Evolutionary conservation across 208 protist species (phyloP), one percentile per base, ranked within the genome.

Genomic region (Acanthamoeba culbertsoni): DNA sequence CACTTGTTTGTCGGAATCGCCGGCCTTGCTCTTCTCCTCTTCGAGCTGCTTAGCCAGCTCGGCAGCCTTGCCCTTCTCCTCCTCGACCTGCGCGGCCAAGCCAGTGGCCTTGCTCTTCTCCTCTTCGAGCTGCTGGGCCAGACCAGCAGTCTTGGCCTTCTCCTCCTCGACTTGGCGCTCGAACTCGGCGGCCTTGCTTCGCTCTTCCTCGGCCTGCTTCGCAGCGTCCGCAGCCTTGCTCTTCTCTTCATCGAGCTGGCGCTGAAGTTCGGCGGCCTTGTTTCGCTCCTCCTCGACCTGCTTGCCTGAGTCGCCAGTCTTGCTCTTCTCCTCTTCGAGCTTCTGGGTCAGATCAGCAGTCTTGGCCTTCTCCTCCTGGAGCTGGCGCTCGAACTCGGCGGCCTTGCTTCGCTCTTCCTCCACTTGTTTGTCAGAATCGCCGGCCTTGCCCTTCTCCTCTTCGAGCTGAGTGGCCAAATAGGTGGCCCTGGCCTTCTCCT

Each of bases 341-440:
- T 82, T 37, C 71, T 82, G 28, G 71, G 71, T 31, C 0, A 20
- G 26, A 26, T 79, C 68, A 5, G 68, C 40, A 37, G 68, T 42
- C 33, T 48, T 43, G 42, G 37, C 31, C 40, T 51, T 43, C 68
- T 79, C 68, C 68, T 79, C 68, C 35, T 43, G 40, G 68, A 79
- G 68, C 68, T 79, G 68, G 20, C 42, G 33, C 68, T 79, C 68
- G 37, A 79, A 20, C 37, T 82, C 71, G 71, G 71, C 71, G 71
- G 45, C 71, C 71, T 82, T 82, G 45, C 4, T 20, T 37, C 26
- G 40, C 42, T 3, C 43, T 6, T 82, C 71, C 37, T 46, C 71
- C 6, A 82, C 16, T 43, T 82, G 43, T 43, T 82, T 46, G 71
- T 6, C 28, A 16, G 71, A 82, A 35, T 82, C 71, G 28, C 71